phyloP scores from a whole-genome alignment of 2,329 filamentous ascomycete genomes.

The Pseudophaeomoniella oleicola region DNA sequence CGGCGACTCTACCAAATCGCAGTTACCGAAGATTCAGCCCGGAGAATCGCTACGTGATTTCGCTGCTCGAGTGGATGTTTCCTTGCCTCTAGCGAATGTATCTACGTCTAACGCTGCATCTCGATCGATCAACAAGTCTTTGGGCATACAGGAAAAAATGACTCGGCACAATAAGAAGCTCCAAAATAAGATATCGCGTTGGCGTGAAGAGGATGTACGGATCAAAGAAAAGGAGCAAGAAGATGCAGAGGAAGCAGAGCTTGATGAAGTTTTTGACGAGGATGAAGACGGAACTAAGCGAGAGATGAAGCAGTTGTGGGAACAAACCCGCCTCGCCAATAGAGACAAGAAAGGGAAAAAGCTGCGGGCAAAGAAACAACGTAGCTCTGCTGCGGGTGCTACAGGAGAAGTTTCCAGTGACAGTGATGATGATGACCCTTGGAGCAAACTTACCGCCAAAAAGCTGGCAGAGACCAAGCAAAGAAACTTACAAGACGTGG shows the following conservation, averaged over 20 bases:
- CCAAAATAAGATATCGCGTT: conserved; percentile 41
- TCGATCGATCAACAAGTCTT: conserved; percentile 14
- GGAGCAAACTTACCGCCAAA: conserved; percentile 57
- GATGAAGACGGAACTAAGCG: conserved; percentile 34
- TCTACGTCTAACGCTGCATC: conserved; percentile 35
- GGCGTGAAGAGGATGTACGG: conserved; percentile 38
- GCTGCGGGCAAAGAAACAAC: conserved; percentile 23
- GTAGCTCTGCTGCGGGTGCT: conserved; percentile 14
- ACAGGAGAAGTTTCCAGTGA: conserved; percentile 24
- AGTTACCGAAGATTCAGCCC: conserved; percentile 56
- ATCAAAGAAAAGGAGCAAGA: conserved; percentile 58
- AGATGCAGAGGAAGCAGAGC: conserved; percentile 54
- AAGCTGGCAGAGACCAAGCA: conserved; percentile 36
- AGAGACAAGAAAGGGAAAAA: conserved; percentile 36
- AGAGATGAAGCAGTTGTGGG: conserved; percentile 50
- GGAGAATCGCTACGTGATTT: conserved; percentile 78
- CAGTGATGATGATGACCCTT: conserved; percentile 57
- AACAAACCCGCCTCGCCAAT: conserved; percentile 43
- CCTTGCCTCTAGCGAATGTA: conserved; percentile 61
- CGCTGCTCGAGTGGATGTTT: conserved; percentile 65
- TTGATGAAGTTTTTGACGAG: conserved; percentile 48
- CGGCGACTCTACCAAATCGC: conserved; percentile 13
- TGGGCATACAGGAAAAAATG: conserved; percentile 37
- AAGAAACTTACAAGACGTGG: conserved; percentile 36
- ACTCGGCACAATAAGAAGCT: conserved; percentile 79